Evolutionary conservation across 768 basidiomycete genomes (phyloP), one percentile per base, ranked within the genome.

Genomic region (Mycena filopes): DNA sequence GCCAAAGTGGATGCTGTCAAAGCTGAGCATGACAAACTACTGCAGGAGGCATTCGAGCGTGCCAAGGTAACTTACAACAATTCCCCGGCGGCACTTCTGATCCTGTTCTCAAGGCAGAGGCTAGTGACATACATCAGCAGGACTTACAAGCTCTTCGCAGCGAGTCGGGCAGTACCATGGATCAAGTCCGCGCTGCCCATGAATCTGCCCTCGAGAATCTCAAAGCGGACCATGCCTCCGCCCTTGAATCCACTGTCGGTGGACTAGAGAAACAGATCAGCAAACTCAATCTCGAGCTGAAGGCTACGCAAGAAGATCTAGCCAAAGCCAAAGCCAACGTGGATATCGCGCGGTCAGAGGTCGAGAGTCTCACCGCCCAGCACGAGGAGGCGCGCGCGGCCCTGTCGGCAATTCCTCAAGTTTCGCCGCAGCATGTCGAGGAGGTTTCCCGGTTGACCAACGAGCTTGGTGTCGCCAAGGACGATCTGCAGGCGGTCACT

Each of bases 291-390:
- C 79, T 94, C 31, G 92, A 95, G 69, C 84, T 95, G 45, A 93
- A 90, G 72, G 94, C 93, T 16, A 93, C 94, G 0, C 87, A 90
- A 71, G 93, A 95, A 66, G 93, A 95, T 74, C 87, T 96, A 38
- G 72, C 82, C 3, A 95, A 94, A 80, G 83, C 91, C 7, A 95
- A 95, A 75, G 73, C 84, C 1, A 77, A 85, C 26, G 72, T 89
- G 10, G 83, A 88, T 21, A 64, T 84, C 8, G 79, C 86, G 31
- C 82, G 82, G 29, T 73, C 80, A 4, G 91, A 94, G 68, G 76
- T 87, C 8, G 86, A 86, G 60, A 80, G 66, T 20, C 77, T 93
- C 41, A 86, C 83, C 49, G 76, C 82, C 21, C 91, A 94, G 72
- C 83, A 91, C 21, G 90, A 92, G 70, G 85, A 87, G 48, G 86